Base-by-base conservation (phyloP, 805 yeast genomes). In the Wickerhamomyces silvicola region DNA sequence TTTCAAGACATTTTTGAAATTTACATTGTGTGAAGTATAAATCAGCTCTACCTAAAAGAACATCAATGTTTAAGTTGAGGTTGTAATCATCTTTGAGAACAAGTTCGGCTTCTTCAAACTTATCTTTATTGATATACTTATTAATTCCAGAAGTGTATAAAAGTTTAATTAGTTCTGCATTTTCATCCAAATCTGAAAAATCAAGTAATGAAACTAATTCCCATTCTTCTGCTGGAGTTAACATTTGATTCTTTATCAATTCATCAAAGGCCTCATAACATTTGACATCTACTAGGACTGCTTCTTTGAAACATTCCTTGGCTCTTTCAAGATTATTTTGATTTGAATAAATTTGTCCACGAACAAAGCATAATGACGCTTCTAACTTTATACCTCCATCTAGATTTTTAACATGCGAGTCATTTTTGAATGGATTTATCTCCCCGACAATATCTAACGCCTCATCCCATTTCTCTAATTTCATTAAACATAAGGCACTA, bases 181-280 rank as follows among this genome's bases (percentile, higher is more conserved):
- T 86, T 48, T 80, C 85, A 42, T 78, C 92, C 3, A 82, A 72
- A 32, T 72, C 81, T 27, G 81, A 72, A 52, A 86, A 85, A 41
- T 79, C 74, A 24, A 86, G 58, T 18, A 69, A 54, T 9, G 70
- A 61, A 8, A 87, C 54, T 22, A 92, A 69, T 22, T 80, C 85
- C 92, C 94, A 83, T 57, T 87, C 94, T 49, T 90, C 97, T 12
- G 64, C 57, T 0, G 97, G 95, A 0, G 92, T 72, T 58, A 90
- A 60, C 46, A 86, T 68, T 48, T 79, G 80, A 44, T 81, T 81
- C 26, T 70, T 60, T 2, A 83, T 70, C 31, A 90, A 67, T 50
- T 82, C 87, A 46, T 83, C 75, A 53, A 86, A 86, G 1, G 97
- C 97, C 45, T 90, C 98, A 54, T 66, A 90, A 57, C 97, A 92